Evolutionary conservation across 495 filamentous ascomycete species (phyloP).

Genomic region (Daldinia loculata): DNA sequence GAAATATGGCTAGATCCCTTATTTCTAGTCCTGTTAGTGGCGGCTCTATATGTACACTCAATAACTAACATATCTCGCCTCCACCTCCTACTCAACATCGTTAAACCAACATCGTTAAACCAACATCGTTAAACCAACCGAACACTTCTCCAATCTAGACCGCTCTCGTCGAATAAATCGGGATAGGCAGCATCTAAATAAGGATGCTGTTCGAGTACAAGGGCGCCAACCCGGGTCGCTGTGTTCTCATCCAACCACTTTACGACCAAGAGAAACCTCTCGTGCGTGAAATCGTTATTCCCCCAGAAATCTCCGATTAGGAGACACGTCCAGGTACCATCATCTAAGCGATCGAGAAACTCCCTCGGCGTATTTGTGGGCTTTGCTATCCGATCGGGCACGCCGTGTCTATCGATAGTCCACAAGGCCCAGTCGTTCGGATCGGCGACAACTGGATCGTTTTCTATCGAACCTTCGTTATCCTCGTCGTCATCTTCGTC

Average conservation of each 20-base stretch:
- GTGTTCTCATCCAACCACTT: not conserved
- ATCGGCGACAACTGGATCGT: not conserved
- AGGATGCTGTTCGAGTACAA: not conserved
- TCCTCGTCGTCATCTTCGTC: not conserved
- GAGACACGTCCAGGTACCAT: not conserved
- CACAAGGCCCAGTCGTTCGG: not conserved
- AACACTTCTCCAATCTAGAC: not conserved
- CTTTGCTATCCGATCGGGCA: not conserved
- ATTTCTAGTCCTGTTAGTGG: too few species aligned
- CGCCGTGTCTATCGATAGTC: not conserved
- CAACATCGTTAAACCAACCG: not conserved
- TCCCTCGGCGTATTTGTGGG: not conserved
- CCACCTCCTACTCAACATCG: too few species aligned
- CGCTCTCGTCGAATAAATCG: not conserved
- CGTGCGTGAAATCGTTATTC: not conserved
- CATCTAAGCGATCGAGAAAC: not conserved
- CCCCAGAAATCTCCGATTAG: not conserved
- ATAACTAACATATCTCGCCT: too few species aligned
- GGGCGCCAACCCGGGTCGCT: not conserved
- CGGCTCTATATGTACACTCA: too few species aligned
- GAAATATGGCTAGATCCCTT: too few species aligned
- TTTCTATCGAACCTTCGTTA: not conserved
- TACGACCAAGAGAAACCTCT: not conserved
- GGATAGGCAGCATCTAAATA: not conserved
- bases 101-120: not conserved